These are phyloP conservation scores for Lycium ferocissimum DNA, from an alignment of 257 asterid species.

Conservation along the genomic window DNA sequence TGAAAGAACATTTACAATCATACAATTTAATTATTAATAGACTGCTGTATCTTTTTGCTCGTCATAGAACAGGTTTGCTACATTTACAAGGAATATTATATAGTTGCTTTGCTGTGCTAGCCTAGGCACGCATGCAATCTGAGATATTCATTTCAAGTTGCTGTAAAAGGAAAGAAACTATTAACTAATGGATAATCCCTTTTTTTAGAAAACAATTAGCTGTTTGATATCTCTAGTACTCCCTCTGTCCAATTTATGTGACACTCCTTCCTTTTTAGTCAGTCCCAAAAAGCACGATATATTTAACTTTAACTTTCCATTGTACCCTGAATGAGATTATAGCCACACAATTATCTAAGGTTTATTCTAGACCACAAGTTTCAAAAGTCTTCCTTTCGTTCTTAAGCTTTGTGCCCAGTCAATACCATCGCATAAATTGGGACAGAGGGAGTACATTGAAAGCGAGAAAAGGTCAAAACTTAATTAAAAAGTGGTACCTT, in stretches of 20 bases:
- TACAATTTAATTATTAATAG: slow-evolving; percentile 3
- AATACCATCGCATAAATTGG: too few relatives aligned
- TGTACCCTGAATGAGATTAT: too few relatives aligned
- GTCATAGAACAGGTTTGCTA: slow-evolving; percentile 8
- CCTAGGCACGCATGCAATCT: neutral
- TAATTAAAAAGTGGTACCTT: neutral
- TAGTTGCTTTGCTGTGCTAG: slow-evolving; percentile 19
- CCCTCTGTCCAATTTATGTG: too few relatives aligned
- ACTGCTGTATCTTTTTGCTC: slow-evolving; percentile 28
- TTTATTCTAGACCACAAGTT: too few relatives aligned
- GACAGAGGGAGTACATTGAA: neutral
- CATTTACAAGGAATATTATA: neutral
- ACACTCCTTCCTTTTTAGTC: too few relatives aligned
- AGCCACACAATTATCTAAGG: too few relatives aligned
- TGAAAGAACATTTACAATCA: slow-evolving; percentile 41
- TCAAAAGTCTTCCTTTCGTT: too few relatives aligned
- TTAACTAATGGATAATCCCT: neutral
- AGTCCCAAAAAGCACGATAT: too few relatives aligned
- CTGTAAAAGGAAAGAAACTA: neutral
- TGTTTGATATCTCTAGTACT: neutral
- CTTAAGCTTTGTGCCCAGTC: too few relatives aligned
- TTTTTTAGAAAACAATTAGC: neutral
- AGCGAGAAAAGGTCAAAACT: slow-evolving; percentile 19
- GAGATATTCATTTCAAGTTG: neutral
- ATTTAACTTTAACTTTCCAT: too few relatives aligned